These are phyloP conservation scores for Suillus subaureus DNA, from an alignment of 768 basidiomycete genomes.

Conservation along the genomic window DNA sequence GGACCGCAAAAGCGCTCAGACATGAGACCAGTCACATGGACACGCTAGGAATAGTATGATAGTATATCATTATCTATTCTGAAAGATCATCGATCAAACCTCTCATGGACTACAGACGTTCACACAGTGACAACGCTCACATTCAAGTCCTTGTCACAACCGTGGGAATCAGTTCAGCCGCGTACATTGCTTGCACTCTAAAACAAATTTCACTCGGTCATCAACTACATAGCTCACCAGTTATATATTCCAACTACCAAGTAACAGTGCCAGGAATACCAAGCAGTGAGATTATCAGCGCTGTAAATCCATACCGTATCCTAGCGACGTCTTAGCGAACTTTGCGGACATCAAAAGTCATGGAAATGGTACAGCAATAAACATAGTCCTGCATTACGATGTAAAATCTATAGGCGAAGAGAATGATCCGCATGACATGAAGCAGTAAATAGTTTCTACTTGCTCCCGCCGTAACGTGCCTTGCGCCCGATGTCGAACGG, in stretches of 20 bases:
- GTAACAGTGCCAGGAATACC: neutral
- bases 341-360: neutral
- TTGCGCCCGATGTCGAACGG: slow-evolving; percentile 97
- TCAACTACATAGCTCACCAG: slow-evolving; percentile 8
- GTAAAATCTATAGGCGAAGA: slow-evolving; percentile 8
- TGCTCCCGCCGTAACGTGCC: slow-evolving; percentile 73
- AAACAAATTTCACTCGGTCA: slow-evolving; percentile 10
- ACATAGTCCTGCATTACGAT: slow-evolving; percentile 11
- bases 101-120: neutral
- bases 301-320: slow-evolving; percentile 30
- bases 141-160: neutral
- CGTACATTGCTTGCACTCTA: neutral
- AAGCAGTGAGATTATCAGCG: slow-evolving; percentile 22
- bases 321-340: neutral
- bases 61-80: neutral
- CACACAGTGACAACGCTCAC: neutral
- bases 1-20: neutral
- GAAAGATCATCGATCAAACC: neutral
- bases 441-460: slow-evolving; percentile 33
- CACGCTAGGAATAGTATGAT: neutral
- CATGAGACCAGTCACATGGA: slow-evolving; percentile 12
- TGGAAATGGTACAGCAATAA: slow-evolving; percentile 11
- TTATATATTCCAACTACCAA: neutral
- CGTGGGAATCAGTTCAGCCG: neutral
- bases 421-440: neutral